phyloP scores from a whole-genome alignment of 1,284 basidiomycete genomes.

The Leccinum subspadiceum region DNA sequence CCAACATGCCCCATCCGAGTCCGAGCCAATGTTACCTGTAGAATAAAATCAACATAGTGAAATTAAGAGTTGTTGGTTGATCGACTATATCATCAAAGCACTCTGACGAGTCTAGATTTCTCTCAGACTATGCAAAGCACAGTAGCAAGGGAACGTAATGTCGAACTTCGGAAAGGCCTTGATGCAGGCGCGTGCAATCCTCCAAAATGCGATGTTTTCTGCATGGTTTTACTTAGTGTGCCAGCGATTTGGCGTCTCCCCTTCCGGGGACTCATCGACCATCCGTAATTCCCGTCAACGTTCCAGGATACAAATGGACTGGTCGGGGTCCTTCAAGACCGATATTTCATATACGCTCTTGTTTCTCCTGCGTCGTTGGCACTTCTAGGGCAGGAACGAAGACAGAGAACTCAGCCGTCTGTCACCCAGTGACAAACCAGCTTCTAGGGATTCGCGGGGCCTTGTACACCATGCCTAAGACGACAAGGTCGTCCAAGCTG shows the following conservation, averaged over 20 bases:
- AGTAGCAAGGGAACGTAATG: slow-evolving; percentile 61
- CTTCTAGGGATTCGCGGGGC: too few species aligned
- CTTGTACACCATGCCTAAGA: too few species aligned
- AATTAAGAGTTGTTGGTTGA: background rate
- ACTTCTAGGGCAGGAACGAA: too few species aligned
- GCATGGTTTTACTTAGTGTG: background rate
- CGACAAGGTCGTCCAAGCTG: too few species aligned
- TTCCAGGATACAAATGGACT: slow-evolving; percentile 46
- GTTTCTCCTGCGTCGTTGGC: slow-evolving; percentile 33
- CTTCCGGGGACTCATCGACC: slow-evolving; percentile 48
- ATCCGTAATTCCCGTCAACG: slow-evolving; percentile 57
- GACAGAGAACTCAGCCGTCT: too few species aligned
- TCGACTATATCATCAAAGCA: slow-evolving; percentile 47
- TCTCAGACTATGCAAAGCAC: slow-evolving; percentile 56
- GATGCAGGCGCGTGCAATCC: slow-evolving; percentile 64
- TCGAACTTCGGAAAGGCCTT: slow-evolving; percentile 48
- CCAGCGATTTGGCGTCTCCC: slow-evolving; percentile 35
- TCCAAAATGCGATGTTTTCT: slow-evolving; percentile 72
- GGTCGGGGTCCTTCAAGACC: slow-evolving; percentile 13
- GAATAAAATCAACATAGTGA: background rate
- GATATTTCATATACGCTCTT: slow-evolving; percentile 60
- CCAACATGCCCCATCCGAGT: slow-evolving; percentile 39
- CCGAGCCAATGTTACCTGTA: background rate
- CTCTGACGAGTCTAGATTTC: slow-evolving; percentile 33
- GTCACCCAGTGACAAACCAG: too few species aligned